These are phyloP conservation scores for Pichia thaimueangensis DNA, from an alignment of 805 yeast species.

Conservation along the genomic window DNA sequence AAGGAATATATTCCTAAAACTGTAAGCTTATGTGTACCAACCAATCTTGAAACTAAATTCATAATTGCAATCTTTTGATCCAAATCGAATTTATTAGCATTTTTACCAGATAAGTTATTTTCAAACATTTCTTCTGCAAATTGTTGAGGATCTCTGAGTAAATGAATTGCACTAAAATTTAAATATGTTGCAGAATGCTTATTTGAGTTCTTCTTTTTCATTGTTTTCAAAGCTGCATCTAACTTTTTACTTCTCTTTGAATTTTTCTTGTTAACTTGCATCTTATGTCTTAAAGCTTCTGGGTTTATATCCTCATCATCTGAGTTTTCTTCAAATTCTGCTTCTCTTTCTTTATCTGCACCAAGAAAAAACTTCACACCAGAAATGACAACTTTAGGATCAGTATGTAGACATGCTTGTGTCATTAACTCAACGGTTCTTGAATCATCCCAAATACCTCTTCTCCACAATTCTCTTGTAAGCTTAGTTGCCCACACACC, in stretches of 20 bases:
- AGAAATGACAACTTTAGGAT: conserved; percentile 78
- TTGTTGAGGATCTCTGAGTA: conserved; percentile 94
- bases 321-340: conserved; percentile 63
- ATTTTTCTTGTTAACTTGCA: conserved; percentile 77
- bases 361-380: conserved; percentile 91
- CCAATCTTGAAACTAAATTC: conserved; percentile 80
- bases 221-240: conserved; percentile 62
- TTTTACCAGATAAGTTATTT: conserved; percentile 64
- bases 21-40: conserved; percentile 91
- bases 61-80: conserved; percentile 86
- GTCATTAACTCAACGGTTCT: conserved; percentile 97
- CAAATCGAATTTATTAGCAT: conserved; percentile 62
- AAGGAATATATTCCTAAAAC: conserved; percentile 86
- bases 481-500: conserved; percentile 96
- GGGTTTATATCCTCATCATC: conserved; percentile 67
- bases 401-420: conserved; percentile 86
- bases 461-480: conserved; percentile 93
- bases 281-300: conserved; percentile 66
- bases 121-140: conserved; percentile 83
- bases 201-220: conserved; percentile 58
- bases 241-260: conserved; percentile 75
- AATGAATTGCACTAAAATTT: conserved; percentile 91
- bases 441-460: conserved; percentile 97
- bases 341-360: conserved; percentile 91
- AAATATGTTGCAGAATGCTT: conserved; percentile 60